These are phyloP conservation scores for Psidium friedrichsthalianum DNA, from an alignment of 345 rosid species.

Conservation along the genomic window DNA sequence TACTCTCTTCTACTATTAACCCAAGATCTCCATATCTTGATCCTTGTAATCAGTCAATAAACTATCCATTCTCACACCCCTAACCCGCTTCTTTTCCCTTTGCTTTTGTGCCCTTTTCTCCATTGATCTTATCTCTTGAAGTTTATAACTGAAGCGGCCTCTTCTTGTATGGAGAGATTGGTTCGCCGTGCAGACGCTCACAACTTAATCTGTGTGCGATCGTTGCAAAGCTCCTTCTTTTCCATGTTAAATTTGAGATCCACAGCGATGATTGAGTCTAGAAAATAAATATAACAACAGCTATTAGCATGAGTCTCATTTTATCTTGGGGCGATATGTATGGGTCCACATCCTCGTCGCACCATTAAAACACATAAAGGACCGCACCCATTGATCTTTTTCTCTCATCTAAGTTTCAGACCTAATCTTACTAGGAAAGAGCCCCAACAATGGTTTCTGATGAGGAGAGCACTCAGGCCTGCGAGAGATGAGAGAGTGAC, in stretches of 20 bases:
- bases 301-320: neutral
- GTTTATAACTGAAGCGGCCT: neutral
- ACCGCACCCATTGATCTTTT: neutral
- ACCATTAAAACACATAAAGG: neutral
- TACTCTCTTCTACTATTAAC: neutral
- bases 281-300: neutral
- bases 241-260: neutral
- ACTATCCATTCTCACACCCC: neutral
- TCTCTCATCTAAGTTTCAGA: neutral
- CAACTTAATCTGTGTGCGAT: neutral
- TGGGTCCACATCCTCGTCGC: neutral
- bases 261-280: neutral
- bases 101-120: neutral
- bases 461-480: neutral
- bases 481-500: neutral
- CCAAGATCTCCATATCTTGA: neutral
- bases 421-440: neutral
- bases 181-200: rapidly evolving
- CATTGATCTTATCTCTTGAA: neutral
- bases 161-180: neutral
- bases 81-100: neutral
- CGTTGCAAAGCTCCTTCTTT: neutral
- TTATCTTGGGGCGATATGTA: neutral
- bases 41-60: neutral
- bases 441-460: neutral